Conservation (phyloP, 805 yeast species). For the Geotrichum ghanense region DNA sequence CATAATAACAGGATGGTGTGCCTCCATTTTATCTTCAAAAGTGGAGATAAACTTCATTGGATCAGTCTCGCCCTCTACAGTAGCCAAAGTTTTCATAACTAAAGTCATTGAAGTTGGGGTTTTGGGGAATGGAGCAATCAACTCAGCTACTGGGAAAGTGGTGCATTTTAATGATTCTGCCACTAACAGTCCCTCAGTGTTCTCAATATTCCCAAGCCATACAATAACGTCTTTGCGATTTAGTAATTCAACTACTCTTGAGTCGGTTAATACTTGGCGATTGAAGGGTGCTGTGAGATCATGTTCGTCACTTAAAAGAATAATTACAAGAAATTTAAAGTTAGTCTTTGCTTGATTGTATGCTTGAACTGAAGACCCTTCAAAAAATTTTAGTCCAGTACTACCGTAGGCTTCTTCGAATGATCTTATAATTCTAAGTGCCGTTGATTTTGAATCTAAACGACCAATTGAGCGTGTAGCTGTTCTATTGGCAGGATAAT, state of each 20-base stretch:
- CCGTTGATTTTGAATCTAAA: conserved; percentile 42
- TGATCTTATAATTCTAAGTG: conserved; percentile 37
- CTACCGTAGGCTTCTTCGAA: conserved; percentile 37
- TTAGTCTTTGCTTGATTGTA: conserved; percentile 56
- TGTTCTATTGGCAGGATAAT: conserved; percentile 28
- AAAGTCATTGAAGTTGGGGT: conserved; percentile 30
- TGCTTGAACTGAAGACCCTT: conserved; percentile 75
- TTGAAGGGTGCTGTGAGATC: conserved; percentile 48
- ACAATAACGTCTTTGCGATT: conserved; percentile 43
- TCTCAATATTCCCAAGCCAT: conserved; percentile 85
- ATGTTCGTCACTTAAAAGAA: conserved; percentile 61
- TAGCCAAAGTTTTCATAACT: conserved; percentile 47
- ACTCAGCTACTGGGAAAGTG: conserved; percentile 71
- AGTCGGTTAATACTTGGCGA: conserved; percentile 39
- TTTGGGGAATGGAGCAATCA: conserved; percentile 46
- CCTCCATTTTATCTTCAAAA: conserved; percentile 36
- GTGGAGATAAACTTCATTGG: conserved; percentile 32
- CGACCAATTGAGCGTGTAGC: conserved; percentile 27
- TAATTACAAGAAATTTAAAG: conserved; percentile 61
- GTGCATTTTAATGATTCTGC: conserved; percentile 64
- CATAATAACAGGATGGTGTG: conserved; percentile 50
- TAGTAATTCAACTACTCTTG: conserved; percentile 34
- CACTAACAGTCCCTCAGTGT: conserved; percentile 74
- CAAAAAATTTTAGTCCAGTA: conserved; percentile 32
- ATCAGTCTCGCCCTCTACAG: conserved; percentile 44